phyloP scores from a whole-genome alignment of 208 protist genomes.

The Acanthamoeba healyi region DNA sequence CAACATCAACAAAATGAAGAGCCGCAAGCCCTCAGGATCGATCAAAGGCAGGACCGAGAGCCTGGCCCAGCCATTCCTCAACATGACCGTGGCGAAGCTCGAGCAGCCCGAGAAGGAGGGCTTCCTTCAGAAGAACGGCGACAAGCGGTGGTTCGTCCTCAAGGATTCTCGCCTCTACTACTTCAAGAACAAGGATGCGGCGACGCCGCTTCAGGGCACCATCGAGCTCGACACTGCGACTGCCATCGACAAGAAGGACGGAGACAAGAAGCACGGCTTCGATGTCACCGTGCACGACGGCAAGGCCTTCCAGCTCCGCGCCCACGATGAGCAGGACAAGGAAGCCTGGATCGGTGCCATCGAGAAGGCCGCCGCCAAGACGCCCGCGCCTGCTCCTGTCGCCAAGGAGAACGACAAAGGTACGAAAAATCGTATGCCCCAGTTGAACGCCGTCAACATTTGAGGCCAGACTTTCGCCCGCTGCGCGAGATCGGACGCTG shows the following conservation, averaged over 20 bases:
- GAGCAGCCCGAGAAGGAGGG: conserved; percentile 9
- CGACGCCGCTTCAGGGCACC: conserved; percentile 24
- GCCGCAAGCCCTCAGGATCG: conserved; percentile 1
- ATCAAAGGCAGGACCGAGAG: conserved; percentile 27
- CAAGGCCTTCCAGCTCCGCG: neutral
- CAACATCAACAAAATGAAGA: neutral
- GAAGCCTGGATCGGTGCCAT: neutral
- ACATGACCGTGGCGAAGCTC: conserved; percentile 20
- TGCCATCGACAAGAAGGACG: neutral
- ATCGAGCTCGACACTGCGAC: conserved; percentile 41
- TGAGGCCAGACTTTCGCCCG: too few species aligned
- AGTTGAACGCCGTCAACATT: too few species aligned
- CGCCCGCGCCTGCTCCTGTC: neutral
- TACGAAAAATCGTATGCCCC: too few species aligned
- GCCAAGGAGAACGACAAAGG: neutral
- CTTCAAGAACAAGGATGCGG: conserved; percentile 30
- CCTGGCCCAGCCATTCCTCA: conserved; percentile 6
- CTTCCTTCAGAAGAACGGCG: conserved; percentile 36
- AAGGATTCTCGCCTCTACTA: conserved; percentile 22
- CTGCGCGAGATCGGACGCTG: too few species aligned
- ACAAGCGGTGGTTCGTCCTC: conserved; percentile 18
- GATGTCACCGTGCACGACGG: conserved; percentile 20
- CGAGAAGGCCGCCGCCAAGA: conserved; percentile 3
- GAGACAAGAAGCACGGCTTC: conserved; percentile 14
- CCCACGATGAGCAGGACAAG: conserved; percentile 12